A percentile compares a stretch with the other conserved stretches of the same genome.
Evolutionary conservation across 768 basidiomycete species (phyloP).

Genomic region (Leucosporidium creatinivorum): DNA sequence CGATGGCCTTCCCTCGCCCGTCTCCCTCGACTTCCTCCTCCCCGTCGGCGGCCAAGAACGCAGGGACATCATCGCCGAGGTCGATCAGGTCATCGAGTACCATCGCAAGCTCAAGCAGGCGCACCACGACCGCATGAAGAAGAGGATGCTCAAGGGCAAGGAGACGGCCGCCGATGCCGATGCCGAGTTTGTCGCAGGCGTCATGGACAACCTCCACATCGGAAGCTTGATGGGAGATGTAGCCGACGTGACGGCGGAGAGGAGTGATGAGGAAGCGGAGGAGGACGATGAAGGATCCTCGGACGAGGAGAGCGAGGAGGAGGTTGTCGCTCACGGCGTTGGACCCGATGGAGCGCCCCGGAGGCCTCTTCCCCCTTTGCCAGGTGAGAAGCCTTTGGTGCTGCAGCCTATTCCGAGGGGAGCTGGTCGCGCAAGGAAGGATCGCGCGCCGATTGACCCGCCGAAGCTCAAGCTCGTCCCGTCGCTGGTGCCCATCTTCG

Average conservation of each 20-base stretch:
- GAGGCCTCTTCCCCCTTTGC: conserved; percentile 35
- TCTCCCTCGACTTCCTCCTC: conserved; percentile 82
- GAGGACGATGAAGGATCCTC: conserved; percentile 44
- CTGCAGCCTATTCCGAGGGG: conserved; percentile 23
- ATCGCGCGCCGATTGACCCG: conserved; percentile 50
- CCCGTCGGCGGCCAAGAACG: conserved; percentile 75
- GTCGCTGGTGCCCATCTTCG: conserved; percentile 76
- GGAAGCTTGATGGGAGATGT: conserved; percentile 71
- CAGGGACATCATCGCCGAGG: conserved; percentile 66
- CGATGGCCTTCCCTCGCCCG: conserved; percentile 65
- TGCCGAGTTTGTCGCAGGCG: conserved; percentile 70
- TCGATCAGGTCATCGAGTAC: conserved; percentile 81
- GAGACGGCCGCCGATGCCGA: conserved; percentile 60
- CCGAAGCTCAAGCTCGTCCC: conserved; percentile 74
- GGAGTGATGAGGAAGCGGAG: conserved; percentile 42
- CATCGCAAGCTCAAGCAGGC: conserved; percentile 91
- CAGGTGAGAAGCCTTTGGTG: conserved; percentile 1
- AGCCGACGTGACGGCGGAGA: conserved; percentile 69
- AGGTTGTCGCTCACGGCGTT: conserved; percentile 44
- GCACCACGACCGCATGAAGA: conserved; percentile 84
- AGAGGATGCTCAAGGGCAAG: conserved; percentile 60
- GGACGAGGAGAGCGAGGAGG: conserved; percentile 45
- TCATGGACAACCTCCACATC: conserved; percentile 74
- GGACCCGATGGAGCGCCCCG: conserved; percentile 34
- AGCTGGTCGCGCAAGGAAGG: conserved; percentile 44